Percentiles rank a stretch among this genome's conserved stretches.
phyloP scores from a whole-genome alignment of 768 basidiomycete species.

The Lactifluus pinguis region DNA sequence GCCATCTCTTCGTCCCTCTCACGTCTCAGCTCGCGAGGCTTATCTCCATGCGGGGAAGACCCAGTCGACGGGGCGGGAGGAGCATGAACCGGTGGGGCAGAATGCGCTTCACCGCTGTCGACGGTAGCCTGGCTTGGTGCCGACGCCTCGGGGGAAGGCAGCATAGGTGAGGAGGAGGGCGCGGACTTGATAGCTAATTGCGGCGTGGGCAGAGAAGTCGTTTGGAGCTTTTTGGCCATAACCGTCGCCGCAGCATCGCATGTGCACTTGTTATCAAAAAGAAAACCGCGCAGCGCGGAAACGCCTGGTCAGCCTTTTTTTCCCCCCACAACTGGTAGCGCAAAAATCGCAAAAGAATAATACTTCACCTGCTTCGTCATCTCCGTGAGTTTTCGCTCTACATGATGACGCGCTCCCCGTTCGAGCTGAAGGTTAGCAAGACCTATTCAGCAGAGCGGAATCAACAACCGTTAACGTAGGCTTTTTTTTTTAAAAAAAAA shows the following conservation, averaged over 20 bases:
- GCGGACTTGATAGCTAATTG: not conserved
- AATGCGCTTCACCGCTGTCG: not conserved
- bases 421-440: not conserved
- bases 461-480: not conserved
- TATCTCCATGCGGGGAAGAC: not conserved
- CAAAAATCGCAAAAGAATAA: not conserved
- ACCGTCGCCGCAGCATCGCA: not conserved
- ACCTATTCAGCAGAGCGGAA: not conserved
- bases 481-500: not conserved
- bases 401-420: not conserved
- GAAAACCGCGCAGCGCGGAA: not conserved
- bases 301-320: not conserved
- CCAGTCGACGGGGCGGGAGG: not conserved
- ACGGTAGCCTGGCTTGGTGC: not conserved
- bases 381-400: conserved; percentile 1
- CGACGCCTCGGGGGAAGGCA: not conserved
- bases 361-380: not conserved
- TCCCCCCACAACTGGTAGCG: not conserved
- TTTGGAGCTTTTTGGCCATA: not conserved
- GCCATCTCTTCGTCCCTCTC: not conserved
- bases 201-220: not conserved
- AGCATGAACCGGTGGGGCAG: not conserved
- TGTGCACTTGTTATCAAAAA: conserved; percentile 1
- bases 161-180: not conserved
- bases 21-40: not conserved